Percentiles rank a stretch among this genome's conserved stretches.
Evolutionary conservation across 768 basidiomycete species (phyloP).

Genomic region (Postia placenta): DNA sequence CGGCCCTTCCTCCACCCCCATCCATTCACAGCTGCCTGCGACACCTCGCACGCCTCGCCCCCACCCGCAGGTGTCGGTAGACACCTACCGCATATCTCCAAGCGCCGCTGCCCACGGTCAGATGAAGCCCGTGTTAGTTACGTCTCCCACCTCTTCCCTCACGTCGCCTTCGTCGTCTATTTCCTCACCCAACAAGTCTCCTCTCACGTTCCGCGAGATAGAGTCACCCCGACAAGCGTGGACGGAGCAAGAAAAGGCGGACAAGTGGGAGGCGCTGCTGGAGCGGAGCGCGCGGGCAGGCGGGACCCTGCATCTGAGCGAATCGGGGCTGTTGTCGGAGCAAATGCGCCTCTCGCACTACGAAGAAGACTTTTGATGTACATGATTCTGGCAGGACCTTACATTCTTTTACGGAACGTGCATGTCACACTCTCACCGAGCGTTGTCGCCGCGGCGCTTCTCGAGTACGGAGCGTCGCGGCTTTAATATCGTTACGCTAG

Average conservation of each 20-base stretch:
- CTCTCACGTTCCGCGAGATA: conserved; percentile 45
- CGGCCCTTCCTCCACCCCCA: not conserved
- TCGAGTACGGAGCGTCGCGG: not conserved
- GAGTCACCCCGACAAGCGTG: conserved; percentile 32
- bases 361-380: not conserved
- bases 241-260: conserved; percentile 66
- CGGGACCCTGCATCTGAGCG: conserved; percentile 60
- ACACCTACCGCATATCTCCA: conserved; percentile 8
- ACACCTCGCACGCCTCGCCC: conserved; percentile 17
- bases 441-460: not conserved
- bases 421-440: not conserved
- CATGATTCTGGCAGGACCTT: not conserved
- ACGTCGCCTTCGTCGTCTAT: conserved; percentile 18
- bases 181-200: conserved; percentile 20
- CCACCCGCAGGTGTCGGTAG: conserved; percentile 1
- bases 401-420: not conserved
- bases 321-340: conserved; percentile 40
- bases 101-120: conserved; percentile 22
- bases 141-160: conserved; percentile 17
- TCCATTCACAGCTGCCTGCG: conserved; percentile 5
- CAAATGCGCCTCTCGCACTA: conserved; percentile 6
- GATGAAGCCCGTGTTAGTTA: too few species aligned
- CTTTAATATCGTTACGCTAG: not conserved
- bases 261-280: conserved; percentile 64
- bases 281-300: conserved; percentile 63